Base-by-base conservation (phyloP, 257 asterid species). In the Anisodus acutangulus region DNA sequence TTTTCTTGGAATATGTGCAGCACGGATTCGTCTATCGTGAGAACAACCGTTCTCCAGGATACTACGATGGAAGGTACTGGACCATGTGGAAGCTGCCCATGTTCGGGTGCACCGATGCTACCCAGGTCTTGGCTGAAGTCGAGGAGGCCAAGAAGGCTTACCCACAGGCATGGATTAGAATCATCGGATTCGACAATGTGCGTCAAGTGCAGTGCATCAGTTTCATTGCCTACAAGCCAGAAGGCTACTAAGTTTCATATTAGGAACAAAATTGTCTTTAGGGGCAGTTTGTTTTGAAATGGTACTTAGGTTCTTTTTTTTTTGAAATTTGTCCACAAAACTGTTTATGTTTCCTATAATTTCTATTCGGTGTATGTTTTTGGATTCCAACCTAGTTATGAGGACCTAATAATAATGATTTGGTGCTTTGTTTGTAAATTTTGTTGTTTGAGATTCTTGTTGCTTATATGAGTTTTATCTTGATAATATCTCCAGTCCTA, bases 41-140 rank as follows among this genome's bases (percentile, higher is more conserved):
- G 35, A 31, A 31, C 35, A 31, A 31, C 35, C 35, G 1, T 31
- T 85, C 90, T 0, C 93, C 90, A 0, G 91, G 92, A 12, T 89
- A 89, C 91, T 91, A 92, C 9, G 93, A 90, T 10, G 92, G 94
- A 0, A 76, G 92, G 16, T 72, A 92, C 88, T 90, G 92, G 94
- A 87, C 89, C 39, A 88, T 92, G 93, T 92, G 93, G 95, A 92
- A 92, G 90, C 45, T 90, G 71, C 93, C 94, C 41, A 92, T 92
- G 93, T 92, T 86, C 15, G 92, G 93, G 47, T 90, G 94, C 91
- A 91, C 88, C 0, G 94, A 92, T 22, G 43, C 93, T 0, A 1
- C 85, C 2, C 93, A 90, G 83, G 94, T 92, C 81, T 0, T 90
- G 76, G 47, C 12, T 6, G 93, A 92, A 87, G 47, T 91, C 35